phyloP scores from a whole-genome alignment of 1,284 basidiomycete genomes.

The Apiotrichum mycotoxinovorans region DNA sequence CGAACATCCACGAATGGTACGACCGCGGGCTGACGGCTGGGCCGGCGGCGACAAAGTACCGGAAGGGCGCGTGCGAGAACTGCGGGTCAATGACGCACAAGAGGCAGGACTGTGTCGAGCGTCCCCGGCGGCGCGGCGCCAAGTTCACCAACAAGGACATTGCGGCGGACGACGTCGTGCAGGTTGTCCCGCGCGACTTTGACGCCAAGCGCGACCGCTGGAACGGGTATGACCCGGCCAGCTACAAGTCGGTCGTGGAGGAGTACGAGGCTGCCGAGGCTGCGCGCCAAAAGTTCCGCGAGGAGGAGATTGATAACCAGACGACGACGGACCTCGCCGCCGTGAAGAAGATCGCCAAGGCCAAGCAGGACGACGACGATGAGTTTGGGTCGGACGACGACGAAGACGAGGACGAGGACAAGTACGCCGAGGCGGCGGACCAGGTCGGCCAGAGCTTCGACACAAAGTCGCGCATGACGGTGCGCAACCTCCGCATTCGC shows the following conservation, averaged over 20 bases:
- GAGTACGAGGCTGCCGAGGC: conserved; percentile 92
- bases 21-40: conserved; percentile 81
- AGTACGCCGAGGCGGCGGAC: conserved; percentile 93
- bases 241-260: conserved; percentile 81
- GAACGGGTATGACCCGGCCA: conserved; percentile 93
- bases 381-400: conserved; percentile 91
- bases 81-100: conserved; percentile 96
- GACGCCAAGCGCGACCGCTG: conserved; percentile 96
- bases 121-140: conserved; percentile 93
- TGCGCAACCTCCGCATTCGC: conserved; percentile 95
- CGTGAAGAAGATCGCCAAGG: conserved; percentile 77
- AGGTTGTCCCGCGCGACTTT: conserved; percentile 76
- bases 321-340: conserved; percentile 80
- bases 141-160: conserved; percentile 90
- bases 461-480: conserved; percentile 95
- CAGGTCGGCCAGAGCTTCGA: conserved; percentile 97
- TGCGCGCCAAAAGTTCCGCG: conserved; percentile 80
- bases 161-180: conserved; percentile 82
- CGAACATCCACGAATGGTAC: conserved; percentile 86
- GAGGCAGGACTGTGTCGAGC: conserved; percentile 86
- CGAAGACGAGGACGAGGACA: conserved; percentile 71
- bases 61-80: conserved; percentile 98
- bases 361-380: conserved; percentile 65
- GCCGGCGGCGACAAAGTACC: conserved; percentile 89
- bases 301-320: conserved; percentile 96